A percentile compares a stretch with the other conserved stretches of the same genome.
phyloP scores from a whole-genome alignment of 345 rosid genomes.

The Dipteronia dyeriana region DNA sequence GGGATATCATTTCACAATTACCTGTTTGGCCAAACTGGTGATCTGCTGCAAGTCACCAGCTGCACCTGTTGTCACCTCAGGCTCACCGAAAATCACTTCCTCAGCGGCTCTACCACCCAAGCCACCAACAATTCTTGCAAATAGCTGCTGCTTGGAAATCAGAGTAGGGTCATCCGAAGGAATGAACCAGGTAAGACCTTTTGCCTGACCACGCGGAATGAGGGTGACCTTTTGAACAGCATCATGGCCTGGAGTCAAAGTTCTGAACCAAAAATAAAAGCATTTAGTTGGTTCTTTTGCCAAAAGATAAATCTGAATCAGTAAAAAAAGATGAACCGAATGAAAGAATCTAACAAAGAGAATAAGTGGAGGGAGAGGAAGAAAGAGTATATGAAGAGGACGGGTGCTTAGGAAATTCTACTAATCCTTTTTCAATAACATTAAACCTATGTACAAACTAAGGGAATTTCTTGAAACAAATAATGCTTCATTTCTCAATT shows the following conservation, averaged over 20 bases:
- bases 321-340: neutral
- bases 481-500: neutral
- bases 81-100: slow-evolving; percentile 90
- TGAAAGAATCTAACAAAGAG: neutral
- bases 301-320: neutral
- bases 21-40: slow-evolving; percentile 94
- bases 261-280: slow-evolving; percentile 43
- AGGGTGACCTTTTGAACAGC: slow-evolving; percentile 95
- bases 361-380: neutral
- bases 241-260: slow-evolving; percentile 95
- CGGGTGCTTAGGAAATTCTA: neutral
- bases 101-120: slow-evolving; percentile 98
- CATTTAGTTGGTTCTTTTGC: neutral
- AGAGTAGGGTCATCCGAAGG: slow-evolving; percentile 92
- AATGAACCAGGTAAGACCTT: slow-evolving; percentile 99
- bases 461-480: neutral
- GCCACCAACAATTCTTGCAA: slow-evolving; percentile 97
- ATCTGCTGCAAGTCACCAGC: slow-evolving; percentile 98
- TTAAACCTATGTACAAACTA: neutral
- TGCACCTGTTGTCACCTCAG: slow-evolving; percentile 98
- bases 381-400: neutral
- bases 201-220: slow-evolving; percentile 93
- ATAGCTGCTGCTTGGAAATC: slow-evolving; percentile 95
- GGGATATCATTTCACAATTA: slow-evolving; percentile 14
- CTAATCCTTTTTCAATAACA: neutral